Evolutionary conservation across 345 rosid genomes (phyloP), one percentile per base, ranked within the genome.

Genomic region (Clausena lansium): DNA sequence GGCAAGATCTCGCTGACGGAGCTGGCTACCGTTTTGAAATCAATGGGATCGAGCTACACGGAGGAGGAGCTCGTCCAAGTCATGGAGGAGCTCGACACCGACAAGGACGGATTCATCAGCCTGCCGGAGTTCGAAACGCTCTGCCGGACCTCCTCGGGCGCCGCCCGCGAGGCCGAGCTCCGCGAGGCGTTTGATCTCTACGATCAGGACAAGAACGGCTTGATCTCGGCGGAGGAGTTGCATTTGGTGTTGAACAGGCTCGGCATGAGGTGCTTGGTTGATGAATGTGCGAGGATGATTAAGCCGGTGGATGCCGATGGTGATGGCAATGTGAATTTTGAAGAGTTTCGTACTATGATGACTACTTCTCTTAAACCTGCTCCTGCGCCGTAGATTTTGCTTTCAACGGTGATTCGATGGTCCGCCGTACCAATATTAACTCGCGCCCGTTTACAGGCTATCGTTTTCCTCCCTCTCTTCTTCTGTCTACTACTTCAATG

Each of bases 161-260:
- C 87, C 0, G 55, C 72, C 78, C 6, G 57, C 71, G 24, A 30
- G 66, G 27, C 85, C 17, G 99, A 95, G 84, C 85, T 95, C 63
- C 91, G 85, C 41, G 98, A 93, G 70, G 99, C 99, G n/a, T 95
- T 95, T 81, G 90, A 92, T 74, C 88, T 93, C 76, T 95, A 95
- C 80, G 99, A 95, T 45, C 87, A 84, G 86, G 89, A 93, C 82
- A 80, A 81, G 77, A 84, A 95, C 88, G 99, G 97, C 9, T 86
- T 92, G 69, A 92, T 95, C 83, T 91, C 98, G 58, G 72, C 90
- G 9, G 9, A 38, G 5, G 98, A 95, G 89, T 84, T 95, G 35
- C 92, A 93, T 76, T 88, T 77, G 75, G 92, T 93, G 0, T 79
- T 95, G 76, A 91, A 77, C 78, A 87, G 91, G 32, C 81, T 95